Evolutionary conservation across 2,329 filamentous ascomycete species (phyloP).

Genomic region (Xylaria multiplex): DNA sequence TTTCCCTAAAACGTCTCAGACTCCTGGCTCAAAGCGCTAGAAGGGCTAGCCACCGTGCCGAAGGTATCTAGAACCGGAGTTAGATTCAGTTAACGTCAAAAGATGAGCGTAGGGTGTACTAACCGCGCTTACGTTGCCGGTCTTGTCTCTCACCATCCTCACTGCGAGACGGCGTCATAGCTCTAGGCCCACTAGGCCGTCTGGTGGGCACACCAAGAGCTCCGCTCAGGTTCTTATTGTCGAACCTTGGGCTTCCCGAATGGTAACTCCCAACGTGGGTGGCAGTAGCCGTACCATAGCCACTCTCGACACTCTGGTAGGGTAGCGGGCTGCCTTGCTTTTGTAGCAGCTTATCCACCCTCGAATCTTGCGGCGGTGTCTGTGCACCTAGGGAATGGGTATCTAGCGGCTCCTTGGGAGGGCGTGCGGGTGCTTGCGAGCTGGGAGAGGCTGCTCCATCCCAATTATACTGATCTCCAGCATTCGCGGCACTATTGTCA

Average conservation of each 20-base stretch:
- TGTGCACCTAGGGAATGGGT: slow-evolving; percentile 56
- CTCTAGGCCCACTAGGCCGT: slow-evolving; percentile 67
- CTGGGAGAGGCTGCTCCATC: slow-evolving; percentile 55
- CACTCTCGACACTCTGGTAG: slow-evolving; percentile 65
- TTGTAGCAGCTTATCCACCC: slow-evolving; percentile 63
- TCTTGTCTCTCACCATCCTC: slow-evolving; percentile 59
- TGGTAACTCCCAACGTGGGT: slow-evolving; percentile 58
- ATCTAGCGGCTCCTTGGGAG: slow-evolving; percentile 71
- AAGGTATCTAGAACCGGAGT: slow-evolving; percentile 59
- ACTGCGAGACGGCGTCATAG: slow-evolving; percentile 66
- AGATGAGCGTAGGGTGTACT: slow-evolving; percentile 37
- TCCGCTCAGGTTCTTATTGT: slow-evolving; percentile 67
- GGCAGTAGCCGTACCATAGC: slow-evolving; percentile 61
- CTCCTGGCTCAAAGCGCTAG: slow-evolving; percentile 56
- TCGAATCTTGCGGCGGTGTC: slow-evolving; percentile 59
- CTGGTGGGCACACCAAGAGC: slow-evolving; percentile 63
- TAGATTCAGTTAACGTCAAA: slow-evolving; percentile 22
- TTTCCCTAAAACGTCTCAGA: slow-evolving; percentile 63
- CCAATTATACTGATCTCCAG: slow-evolving; percentile 56
- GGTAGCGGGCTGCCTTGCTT: slow-evolving; percentile 64
- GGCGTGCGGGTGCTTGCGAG: slow-evolving; percentile 62
- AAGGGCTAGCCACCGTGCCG: slow-evolving; percentile 56
- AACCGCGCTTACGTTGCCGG: slow-evolving; percentile 68
- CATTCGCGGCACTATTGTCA: slow-evolving; percentile 54
- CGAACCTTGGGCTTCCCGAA: slow-evolving; percentile 62